Evolutionary conservation across 768 basidiomycete genomes (phyloP).

Genomic region (Mrakia blollopis): DNA sequence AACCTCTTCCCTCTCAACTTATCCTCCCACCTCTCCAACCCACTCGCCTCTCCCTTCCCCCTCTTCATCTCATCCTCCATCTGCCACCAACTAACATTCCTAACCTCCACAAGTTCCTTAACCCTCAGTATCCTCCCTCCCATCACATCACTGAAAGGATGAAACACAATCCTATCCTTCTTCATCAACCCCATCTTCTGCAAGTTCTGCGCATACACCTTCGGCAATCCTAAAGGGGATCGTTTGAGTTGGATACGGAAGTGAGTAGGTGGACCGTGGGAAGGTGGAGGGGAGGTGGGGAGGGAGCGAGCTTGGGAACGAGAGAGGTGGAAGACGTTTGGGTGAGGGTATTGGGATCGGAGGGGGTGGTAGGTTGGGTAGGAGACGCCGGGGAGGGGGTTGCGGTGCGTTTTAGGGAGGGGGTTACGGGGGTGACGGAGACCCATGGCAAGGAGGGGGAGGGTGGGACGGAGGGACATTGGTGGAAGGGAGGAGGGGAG

Average conservation of each 20-base stretch:
- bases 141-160: conserved; percentile 62
- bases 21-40: conserved; percentile 36
- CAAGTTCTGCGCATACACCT: conserved; percentile 65
- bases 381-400: not conserved
- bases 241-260: conserved; percentile 84
- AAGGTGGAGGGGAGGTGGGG: not conserved
- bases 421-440: conserved; percentile 22
- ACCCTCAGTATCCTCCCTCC: conserved; percentile 82
- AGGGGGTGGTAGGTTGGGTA: conserved; percentile 27
- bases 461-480: conserved; percentile 11
- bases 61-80: conserved; percentile 36
- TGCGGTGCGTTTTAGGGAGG: not conserved
- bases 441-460: conserved; percentile 7
- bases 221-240: conserved; percentile 76
- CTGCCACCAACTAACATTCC: conserved; percentile 61
- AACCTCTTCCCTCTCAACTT: not conserved
- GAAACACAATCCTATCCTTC: conserved; percentile 79
- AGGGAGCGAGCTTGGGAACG: too few relatives aligned
- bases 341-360: conserved; percentile 24
- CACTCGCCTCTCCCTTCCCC: conserved; percentile 38
- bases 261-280: conserved; percentile 53
- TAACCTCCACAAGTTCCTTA: conserved; percentile 84
- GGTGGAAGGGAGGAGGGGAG: not conserved
- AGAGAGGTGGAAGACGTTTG: not conserved
- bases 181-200: conserved; percentile 71